Conservation (phyloP, 2,329 filamentous ascomycete genomes). For the Alternaria triticina region DNA sequence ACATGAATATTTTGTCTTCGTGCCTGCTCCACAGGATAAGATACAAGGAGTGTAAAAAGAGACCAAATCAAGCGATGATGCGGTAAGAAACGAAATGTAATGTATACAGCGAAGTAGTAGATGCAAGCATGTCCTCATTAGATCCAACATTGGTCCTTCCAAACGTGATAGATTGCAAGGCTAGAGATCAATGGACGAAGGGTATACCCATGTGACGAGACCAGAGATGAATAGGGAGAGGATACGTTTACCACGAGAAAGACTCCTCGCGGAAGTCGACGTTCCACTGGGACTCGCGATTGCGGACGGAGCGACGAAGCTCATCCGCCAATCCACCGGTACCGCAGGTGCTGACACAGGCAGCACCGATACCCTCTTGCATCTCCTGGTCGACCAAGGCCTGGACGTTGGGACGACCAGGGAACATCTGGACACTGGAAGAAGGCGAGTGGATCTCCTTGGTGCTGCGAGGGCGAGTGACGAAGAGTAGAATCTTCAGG, state of each 20-base stretch:
- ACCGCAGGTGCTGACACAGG: slow-evolving; percentile 84
- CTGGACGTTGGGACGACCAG: slow-evolving; percentile 83
- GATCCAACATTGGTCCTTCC: slow-evolving; percentile 10
- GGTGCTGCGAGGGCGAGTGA: slow-evolving; percentile 85
- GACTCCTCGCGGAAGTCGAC: slow-evolving; percentile 83
- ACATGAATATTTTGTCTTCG: slow-evolving; percentile 18
- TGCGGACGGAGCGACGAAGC: slow-evolving; percentile 71
- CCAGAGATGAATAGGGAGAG: slow-evolving; percentile 1
- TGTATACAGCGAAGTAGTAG: slow-evolving; percentile 40
- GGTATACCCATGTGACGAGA: slow-evolving; percentile 21
- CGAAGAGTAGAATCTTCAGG: slow-evolving; percentile 85
- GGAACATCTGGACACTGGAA: slow-evolving; percentile 86
- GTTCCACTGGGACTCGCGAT: slow-evolving; percentile 67
- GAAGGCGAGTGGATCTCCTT: slow-evolving; percentile 79
- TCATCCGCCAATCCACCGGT: slow-evolving; percentile 77
- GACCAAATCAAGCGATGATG: slow-evolving; percentile 16
- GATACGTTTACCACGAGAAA: slow-evolving; percentile 64
- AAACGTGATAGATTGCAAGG: slow-evolving; percentile 11
- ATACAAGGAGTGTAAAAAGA: slow-evolving; percentile 25
- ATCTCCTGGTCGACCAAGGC: slow-evolving; percentile 83
- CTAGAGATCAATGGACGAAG: slow-evolving; percentile 17
- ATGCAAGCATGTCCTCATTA: slow-evolving; percentile 17
- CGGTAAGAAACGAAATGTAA: slow-evolving; percentile 29
- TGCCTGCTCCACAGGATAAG: slow-evolving; percentile 18
- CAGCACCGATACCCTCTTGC: slow-evolving; percentile 80